Evolutionary conservation across 2,329 filamentous ascomycete genomes (phyloP), one percentile per base, ranked within the genome.

Genomic region (Cadophora luteo-olivacea): DNA sequence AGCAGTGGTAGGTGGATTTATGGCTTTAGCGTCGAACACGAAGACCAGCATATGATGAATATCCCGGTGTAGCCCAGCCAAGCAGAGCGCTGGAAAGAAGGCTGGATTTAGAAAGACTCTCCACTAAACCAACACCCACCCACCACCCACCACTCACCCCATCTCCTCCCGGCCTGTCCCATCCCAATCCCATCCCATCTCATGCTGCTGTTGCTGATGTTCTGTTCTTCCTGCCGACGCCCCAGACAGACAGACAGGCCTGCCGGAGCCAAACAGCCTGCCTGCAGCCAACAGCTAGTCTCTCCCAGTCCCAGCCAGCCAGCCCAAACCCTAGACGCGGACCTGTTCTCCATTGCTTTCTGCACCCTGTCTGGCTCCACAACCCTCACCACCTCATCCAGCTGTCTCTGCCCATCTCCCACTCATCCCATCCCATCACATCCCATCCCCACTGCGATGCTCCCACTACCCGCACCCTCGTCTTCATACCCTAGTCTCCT

Each of bases 161-260:
- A 33, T 32, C 22, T n/a, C 8, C 48, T 36, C 25, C 61, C 49
- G 32, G 33, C 22, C 48, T 32, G 61, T 45, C 54, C 36, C 52
- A 58, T 63, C 67, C 67, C 64, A 65, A 65, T 48, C 66, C 69
- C 68, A 69, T 73, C 70, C 72, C 72, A 74, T 73, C 72, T 70
- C 67, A 74, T 74, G 68, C 70, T 72, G 67, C 66, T 68, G 62
- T 14, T 64, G 48, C 45, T 41, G 19, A 19, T 51, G 29, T 61
- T 45, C 60, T 62, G 38, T 51, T 49, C 19, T n/a, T 62, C 24
- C 38, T 62, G 25, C 60, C 45, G 36, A 32, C 38, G 41, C 52
- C 38, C 63, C 49, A 24, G 51, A 54, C 52, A 32, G 51, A 29
- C 51, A 29, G 55, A 58, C 55, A 58, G 55, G 55, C 29, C 19